phyloP scores from a whole-genome alignment of 2,329 filamentous ascomycete genomes.

The Colletotrichum tropicicola region DNA sequence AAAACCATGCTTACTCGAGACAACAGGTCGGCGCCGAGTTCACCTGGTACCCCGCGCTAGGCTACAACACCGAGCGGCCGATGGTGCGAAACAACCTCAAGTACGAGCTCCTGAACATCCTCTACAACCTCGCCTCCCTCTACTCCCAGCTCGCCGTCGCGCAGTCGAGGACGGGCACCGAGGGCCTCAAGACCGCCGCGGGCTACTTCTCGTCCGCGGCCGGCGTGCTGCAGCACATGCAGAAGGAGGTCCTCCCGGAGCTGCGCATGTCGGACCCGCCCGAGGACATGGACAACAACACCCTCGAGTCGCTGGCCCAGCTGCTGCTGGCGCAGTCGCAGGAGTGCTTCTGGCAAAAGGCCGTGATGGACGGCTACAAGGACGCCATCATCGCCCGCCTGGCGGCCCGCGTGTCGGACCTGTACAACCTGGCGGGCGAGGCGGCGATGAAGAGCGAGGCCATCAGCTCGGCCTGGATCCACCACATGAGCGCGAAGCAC shows the following conservation, averaged over 20 bases:
- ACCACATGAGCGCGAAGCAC: constrained; percentile 96
- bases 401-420: constrained; percentile 87
- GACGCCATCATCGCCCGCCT: constrained; percentile 92
- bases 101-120: constrained; percentile 89
- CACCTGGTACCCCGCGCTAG: constrained; percentile 92
- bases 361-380: constrained; percentile 92
- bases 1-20: neutral
- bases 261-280: constrained; percentile 83
- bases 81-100: constrained; percentile 72
- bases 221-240: constrained; percentile 83
- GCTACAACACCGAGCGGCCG: constrained; percentile 85
- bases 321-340: constrained; percentile 92
- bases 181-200: constrained; percentile 87
- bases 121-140: constrained; percentile 92
- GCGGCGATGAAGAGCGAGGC: constrained; percentile 88
- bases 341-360: constrained; percentile 98
- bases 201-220: constrained; percentile 91
- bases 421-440: constrained; percentile 86
- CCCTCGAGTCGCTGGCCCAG: constrained; percentile 83
- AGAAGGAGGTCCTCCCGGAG: constrained; percentile 80
- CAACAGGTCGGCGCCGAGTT: constrained; percentile 89
- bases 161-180: constrained; percentile 78
- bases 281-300: constrained; percentile 94
- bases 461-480: constrained; percentile 95
- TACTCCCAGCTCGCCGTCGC: constrained; percentile 92